A percentile compares a stretch with the other conserved stretches of the same genome.
phyloP scores from a whole-genome alignment of 2,329 filamentous ascomycete species.

The Monilinia vaccinii-corymbosi region DNA sequence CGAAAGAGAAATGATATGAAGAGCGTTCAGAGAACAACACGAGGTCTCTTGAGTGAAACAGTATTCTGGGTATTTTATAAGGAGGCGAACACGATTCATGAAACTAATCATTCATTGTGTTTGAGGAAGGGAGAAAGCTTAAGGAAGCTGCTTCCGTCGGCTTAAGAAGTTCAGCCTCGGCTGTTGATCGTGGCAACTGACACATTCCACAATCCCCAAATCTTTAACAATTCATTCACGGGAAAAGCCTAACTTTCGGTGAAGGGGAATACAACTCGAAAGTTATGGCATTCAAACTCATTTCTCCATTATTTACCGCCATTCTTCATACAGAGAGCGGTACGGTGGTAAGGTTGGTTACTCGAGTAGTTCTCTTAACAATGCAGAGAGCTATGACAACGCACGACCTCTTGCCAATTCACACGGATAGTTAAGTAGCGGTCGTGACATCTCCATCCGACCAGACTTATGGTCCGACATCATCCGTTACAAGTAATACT shows the following conservation, averaged over 20 bases:
- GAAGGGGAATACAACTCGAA: not conserved
- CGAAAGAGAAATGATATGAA: not conserved
- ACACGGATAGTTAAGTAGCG: constrained; percentile 8
- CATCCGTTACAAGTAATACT: not conserved
- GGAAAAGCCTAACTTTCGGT: not conserved
- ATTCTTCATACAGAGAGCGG: not conserved
- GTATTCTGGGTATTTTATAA: not conserved
- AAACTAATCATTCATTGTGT: not conserved
- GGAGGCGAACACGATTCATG: not conserved
- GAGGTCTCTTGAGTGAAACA: not conserved
- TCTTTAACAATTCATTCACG: not conserved
- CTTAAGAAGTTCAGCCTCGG: constrained; percentile 9
- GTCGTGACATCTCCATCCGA: not conserved
- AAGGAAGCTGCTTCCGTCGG: constrained; percentile 4
- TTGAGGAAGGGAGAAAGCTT: not conserved
- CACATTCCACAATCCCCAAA: not conserved
- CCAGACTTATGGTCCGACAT: not conserved
- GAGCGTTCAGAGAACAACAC: not conserved
- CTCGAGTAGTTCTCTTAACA: too few relatives aligned
- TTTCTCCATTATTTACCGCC: not conserved
- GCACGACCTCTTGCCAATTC: not conserved
- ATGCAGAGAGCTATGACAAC: not conserved
- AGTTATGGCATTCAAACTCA: not conserved
- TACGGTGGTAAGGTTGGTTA: too few relatives aligned
- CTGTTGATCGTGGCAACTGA: not conserved